Conservation (phyloP, 371 early-diverging fungal species). For the Syncephalastrum racemosum region DNA sequence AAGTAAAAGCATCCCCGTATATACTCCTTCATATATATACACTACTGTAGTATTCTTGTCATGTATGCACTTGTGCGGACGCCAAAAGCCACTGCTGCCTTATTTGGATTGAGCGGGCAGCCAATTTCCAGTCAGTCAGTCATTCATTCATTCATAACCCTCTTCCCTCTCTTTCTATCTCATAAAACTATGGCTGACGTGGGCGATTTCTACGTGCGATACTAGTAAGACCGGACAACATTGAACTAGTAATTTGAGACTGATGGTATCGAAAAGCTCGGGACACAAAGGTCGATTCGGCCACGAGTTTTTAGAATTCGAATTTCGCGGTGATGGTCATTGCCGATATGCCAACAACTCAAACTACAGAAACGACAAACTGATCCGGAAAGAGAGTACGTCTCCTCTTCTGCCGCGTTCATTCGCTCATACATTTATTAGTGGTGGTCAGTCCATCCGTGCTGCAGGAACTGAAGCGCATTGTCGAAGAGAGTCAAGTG, state of each 20-base stretch:
- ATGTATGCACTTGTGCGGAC: not conserved
- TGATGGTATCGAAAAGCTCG: constrained; percentile 48
- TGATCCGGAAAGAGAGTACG: constrained; percentile 92
- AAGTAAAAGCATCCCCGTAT: not conserved
- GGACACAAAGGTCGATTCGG: constrained; percentile 95
- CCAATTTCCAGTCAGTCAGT: not conserved
- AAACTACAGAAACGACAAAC: constrained; percentile 94
- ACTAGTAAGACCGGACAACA: constrained; percentile 64
- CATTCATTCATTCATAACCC: not conserved
- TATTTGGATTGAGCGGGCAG: constrained; percentile 1
- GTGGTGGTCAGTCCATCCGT: constrained; percentile 80
- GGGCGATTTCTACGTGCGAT: constrained; percentile 82
- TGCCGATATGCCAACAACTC: constrained; percentile 97
- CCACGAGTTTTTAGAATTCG: constrained; percentile 98
- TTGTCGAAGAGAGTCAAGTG: constrained; percentile 87
- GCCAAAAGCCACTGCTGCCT: not conserved
- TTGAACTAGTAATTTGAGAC: not conserved
- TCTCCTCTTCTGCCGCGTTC: not conserved
- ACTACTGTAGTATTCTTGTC: no score
- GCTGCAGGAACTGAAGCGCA: constrained; percentile 84
- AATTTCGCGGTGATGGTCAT: constrained; percentile 86
- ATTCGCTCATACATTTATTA: constrained; percentile 21
- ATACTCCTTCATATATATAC: no score
- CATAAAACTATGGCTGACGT: constrained; percentile 34
- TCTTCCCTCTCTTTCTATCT: not conserved